Conservation (phyloP, 257 asterid genomes). For the Przewalskia tangutica region DNA sequence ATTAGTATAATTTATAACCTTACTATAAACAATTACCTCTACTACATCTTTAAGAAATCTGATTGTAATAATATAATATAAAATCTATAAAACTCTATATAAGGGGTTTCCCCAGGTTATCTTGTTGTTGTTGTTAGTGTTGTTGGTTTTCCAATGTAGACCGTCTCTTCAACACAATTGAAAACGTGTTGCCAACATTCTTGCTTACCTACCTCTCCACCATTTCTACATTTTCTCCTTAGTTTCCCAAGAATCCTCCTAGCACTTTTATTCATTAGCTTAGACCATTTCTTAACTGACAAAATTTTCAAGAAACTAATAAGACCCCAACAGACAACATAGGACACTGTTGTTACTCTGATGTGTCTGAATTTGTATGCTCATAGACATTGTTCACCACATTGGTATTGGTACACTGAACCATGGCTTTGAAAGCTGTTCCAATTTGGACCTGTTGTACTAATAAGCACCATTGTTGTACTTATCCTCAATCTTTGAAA, state of each 20-base stretch:
- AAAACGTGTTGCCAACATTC: constrained; percentile 29
- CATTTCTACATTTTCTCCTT: constrained; percentile 10
- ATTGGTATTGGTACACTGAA: constrained; percentile 26
- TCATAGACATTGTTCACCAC: constrained; percentile 6
- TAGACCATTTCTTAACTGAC: background rate
- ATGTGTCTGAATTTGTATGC: constrained; percentile 29
- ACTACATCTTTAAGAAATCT: too few species aligned
- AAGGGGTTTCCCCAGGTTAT: too few species aligned
- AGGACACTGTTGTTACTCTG: background rate
- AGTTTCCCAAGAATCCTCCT: background rate
- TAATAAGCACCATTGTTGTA: constrained; percentile 12
- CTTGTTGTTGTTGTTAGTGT: too few species aligned
- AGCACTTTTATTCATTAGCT: background rate
- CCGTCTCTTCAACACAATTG: background rate
- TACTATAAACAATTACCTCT: too few species aligned
- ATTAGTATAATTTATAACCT: too few species aligned
- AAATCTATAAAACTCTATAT: too few species aligned
- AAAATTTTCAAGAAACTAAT: background rate
- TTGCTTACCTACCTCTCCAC: constrained; percentile 22
- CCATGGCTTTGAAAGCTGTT: constrained; percentile 37
- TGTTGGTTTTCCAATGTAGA: background rate
- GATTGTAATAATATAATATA: too few species aligned
- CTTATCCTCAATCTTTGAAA: constrained; percentile 1
- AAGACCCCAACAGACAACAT: background rate
- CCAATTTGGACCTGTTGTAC: constrained; percentile 30